Percentiles rank a stretch among this genome's conserved stretches.
Conservation (phyloP, 73 alveolate species). For the Paraurostyla sp. region DNA sequence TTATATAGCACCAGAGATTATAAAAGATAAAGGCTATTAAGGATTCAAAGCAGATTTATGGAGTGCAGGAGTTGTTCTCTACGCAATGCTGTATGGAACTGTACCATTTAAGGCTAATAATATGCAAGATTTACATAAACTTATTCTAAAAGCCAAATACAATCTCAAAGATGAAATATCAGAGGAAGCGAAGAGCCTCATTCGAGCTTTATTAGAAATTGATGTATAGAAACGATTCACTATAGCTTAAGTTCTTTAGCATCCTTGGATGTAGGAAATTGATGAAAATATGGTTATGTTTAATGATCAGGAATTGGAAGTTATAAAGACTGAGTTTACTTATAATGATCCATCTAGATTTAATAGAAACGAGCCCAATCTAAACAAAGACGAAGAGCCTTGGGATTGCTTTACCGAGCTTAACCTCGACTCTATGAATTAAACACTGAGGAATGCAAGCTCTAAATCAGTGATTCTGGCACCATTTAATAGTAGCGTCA, state of each 20-base stretch:
- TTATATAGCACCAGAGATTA: slow-evolving; percentile 89
- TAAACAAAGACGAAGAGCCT: slow-evolving; percentile 63
- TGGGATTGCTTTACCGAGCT: slow-evolving; percentile 67
- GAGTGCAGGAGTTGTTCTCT: slow-evolving; percentile 91
- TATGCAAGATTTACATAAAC: slow-evolving; percentile 76
- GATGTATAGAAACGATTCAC: slow-evolving; percentile 83
- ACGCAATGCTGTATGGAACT: slow-evolving; percentile 87
- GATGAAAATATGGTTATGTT: slow-evolving; percentile 7
- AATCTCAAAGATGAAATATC: slow-evolving; percentile 80
- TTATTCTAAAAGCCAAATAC: slow-evolving; percentile 79
- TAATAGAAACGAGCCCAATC: slow-evolving; percentile 53
- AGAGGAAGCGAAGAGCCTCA: slow-evolving; percentile 74
- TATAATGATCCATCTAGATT: slow-evolving; percentile 65
- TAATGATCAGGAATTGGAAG: slow-evolving; percentile 47
- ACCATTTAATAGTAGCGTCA: slow-evolving; percentile 83
- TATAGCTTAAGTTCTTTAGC: slow-evolving; percentile 75
- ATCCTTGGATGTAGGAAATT: slow-evolving; percentile 84
- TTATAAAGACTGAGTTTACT: slow-evolving; percentile 44
- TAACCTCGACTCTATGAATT: slow-evolving; percentile 59
- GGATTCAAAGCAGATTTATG: slow-evolving; percentile 85
- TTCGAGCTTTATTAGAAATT: slow-evolving; percentile 70
- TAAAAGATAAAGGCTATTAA: slow-evolving; percentile 80
- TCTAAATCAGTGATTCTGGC: slow-evolving; percentile 83
- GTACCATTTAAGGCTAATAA: slow-evolving; percentile 90
- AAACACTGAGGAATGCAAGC: slow-evolving; percentile 59